Evolutionary conservation across 1,284 basidiomycete genomes (phyloP).

Genomic region (Spongispora temasekensis): DNA sequence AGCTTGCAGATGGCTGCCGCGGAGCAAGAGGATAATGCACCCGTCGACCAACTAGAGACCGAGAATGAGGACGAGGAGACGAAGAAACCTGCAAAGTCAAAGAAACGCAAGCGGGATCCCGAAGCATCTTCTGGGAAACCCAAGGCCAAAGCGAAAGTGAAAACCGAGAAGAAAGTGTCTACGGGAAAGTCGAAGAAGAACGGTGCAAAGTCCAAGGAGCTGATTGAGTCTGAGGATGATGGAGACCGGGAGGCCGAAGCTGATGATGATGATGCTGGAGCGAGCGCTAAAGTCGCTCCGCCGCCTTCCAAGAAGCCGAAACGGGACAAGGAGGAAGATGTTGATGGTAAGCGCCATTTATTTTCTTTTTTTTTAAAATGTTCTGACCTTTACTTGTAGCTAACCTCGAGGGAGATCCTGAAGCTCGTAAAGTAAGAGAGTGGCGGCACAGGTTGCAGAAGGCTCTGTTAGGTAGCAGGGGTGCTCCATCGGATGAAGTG

Average conservation of each 20-base stretch:
- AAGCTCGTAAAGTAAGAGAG: constrained; percentile 72
- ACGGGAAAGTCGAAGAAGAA: constrained; percentile 53
- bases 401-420: constrained; percentile 61
- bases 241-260: constrained; percentile 44
- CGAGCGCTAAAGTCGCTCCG: constrained; percentile 57
- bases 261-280: constrained; percentile 49
- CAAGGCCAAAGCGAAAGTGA: constrained; percentile 39
- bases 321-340: constrained; percentile 65
- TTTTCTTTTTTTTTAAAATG: constrained; percentile 2
- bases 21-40: constrained; percentile 63
- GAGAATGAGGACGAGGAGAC: constrained; percentile 47
- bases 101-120: constrained; percentile 63
- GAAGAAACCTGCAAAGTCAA: constrained; percentile 54
- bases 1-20: constrained; percentile 45
- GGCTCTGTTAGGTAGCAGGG: constrained; percentile 67
- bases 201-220: constrained; percentile 60
- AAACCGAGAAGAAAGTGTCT: constrained; percentile 41
- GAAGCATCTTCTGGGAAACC: constrained; percentile 44
- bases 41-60: constrained; percentile 68
- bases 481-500: constrained; percentile 49
- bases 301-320: constrained; percentile 69
- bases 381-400: constrained; percentile 33
- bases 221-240: constrained; percentile 72
- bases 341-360: constrained; percentile 42
- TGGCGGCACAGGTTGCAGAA: constrained; percentile 86